phyloP scores from a whole-genome alignment of 257 asterid species.

The Salvia hispanica region DNA sequence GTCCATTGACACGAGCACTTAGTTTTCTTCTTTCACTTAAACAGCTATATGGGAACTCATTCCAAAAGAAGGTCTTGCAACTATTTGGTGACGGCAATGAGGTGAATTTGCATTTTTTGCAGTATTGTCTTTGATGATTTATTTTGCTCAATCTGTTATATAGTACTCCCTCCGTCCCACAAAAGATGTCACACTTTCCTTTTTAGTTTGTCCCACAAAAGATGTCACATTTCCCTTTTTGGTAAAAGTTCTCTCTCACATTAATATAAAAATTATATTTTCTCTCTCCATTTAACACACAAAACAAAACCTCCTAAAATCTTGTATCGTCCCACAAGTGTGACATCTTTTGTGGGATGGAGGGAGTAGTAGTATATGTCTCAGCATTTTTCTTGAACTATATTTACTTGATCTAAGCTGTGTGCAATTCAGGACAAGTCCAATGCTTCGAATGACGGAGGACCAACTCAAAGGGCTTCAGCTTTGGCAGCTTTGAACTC shows the following conservation, averaged over 20 bases:
- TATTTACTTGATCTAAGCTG: slow-evolving; percentile 18
- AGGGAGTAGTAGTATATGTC: neutral
- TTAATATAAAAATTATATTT: no score
- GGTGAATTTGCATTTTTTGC: slow-evolving; percentile 54
- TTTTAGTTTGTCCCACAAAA: no score
- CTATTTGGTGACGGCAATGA: slow-evolving; percentile 81
- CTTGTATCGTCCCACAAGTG: no score
- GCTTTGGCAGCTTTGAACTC: slow-evolving; percentile 96
- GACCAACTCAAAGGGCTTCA: slow-evolving; percentile 97
- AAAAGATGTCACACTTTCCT: no score
- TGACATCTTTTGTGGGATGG: no score
- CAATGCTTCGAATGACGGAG: slow-evolving; percentile 64
- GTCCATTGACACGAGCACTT: neutral
- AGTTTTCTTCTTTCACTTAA: slow-evolving; percentile 20
- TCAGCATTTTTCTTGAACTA: slow-evolving; percentile 11
- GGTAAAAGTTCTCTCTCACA: no score
- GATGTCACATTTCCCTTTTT: no score
- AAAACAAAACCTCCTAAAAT: no score
- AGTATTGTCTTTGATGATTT: neutral
- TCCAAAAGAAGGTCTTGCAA: slow-evolving; percentile 88
- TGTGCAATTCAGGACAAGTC: slow-evolving; percentile 58
- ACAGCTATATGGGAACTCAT: slow-evolving; percentile 94
- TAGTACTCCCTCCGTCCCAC: no score
- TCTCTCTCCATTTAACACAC: no score
- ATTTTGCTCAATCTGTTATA: neutral